Base-by-base conservation (phyloP, 1,139 yeast species). In the Geotrichum bryndzae region DNA sequence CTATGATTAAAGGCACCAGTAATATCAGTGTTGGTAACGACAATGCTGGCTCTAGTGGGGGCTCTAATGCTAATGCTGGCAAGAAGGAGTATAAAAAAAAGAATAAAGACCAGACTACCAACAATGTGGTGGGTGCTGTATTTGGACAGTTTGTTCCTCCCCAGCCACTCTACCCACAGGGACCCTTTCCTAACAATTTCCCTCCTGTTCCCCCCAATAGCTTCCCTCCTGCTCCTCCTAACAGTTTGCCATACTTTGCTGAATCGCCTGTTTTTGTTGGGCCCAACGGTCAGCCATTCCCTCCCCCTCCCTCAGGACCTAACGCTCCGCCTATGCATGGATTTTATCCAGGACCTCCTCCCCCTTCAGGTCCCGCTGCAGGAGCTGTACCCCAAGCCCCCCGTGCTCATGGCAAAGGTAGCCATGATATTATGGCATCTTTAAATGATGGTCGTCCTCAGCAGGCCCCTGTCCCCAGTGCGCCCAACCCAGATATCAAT, bases 111-210 rank as follows among this genome's bases (percentile, higher is more conserved):
- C 65, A 66, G 66, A 67, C 66, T 6, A 80, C 80, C 33, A 52
- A 77, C 65, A 78, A 81, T 58, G 77, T 84, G 60, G 66, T 75
- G 64, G 83, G 83, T 1, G 83, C 82, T 59, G 80, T 82, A 31
- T 67, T 66, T 58, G 67, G 68, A 18, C 69, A 69, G 58, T 70
- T 66, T 57, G 66, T 66, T 51, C 81, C 78, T 64, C 80, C 79
- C 2, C 69, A 70, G 25, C 68, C 69, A 33, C 1, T 35, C n/a
- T 35, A 35, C n/a, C 13, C 13, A 1, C 41, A 59, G 1, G 50
- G 54, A 13, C 57, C 51, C 3, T 55, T 52, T 29, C 13, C 15
- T 33, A 23, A 31, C 5, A 22, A 23, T 18, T 41, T 62, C 52
- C 54, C 58, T 48, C 57, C 57, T 57, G 72, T 70, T 38, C 68